Conservation (phyloP, 2,329 filamentous ascomycete genomes). For the Cercospora berteroae region DNA sequence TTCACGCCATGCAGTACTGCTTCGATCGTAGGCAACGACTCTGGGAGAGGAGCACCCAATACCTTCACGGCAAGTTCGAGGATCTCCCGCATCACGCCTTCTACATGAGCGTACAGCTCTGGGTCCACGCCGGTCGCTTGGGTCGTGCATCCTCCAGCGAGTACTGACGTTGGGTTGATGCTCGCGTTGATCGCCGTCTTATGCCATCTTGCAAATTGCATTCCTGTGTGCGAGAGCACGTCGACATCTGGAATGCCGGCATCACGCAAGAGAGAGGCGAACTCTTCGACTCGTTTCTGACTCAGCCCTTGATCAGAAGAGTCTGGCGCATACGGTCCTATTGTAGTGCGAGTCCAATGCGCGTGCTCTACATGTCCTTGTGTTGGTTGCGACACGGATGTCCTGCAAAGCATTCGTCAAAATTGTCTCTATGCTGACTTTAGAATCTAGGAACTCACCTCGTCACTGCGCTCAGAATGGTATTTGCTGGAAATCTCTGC, state of each 20-base stretch:
- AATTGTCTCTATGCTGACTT: background rate
- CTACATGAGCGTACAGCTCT: conserved; percentile 61
- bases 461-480: conserved; percentile 66
- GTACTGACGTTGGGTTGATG: conserved; percentile 69
- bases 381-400: conserved; percentile 63
- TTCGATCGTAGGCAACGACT: conserved; percentile 60
- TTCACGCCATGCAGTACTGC: conserved; percentile 62
- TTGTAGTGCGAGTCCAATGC: conserved; percentile 68
- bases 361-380: conserved; percentile 68
- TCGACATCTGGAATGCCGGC: conserved; percentile 66
- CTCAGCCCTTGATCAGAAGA: conserved; percentile 29
- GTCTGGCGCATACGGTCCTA: conserved; percentile 62
- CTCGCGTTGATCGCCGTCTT: conserved; percentile 74
- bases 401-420: conserved; percentile 41
- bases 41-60: conserved; percentile 58
- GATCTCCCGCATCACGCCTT: conserved; percentile 68
- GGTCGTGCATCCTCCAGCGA: conserved; percentile 63
- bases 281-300: conserved; percentile 43
- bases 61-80: conserved; percentile 62
- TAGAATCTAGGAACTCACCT: background rate
- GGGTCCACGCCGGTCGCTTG: conserved; percentile 62
- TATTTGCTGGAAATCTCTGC: conserved; percentile 57
- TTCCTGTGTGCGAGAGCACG: conserved; percentile 60
- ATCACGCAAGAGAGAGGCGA: conserved; percentile 55
- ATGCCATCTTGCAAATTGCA: conserved; percentile 71